Evolutionary conservation across 371 early-diverging fungal species (phyloP).

Genomic region (Mortierella sp.): DNA sequence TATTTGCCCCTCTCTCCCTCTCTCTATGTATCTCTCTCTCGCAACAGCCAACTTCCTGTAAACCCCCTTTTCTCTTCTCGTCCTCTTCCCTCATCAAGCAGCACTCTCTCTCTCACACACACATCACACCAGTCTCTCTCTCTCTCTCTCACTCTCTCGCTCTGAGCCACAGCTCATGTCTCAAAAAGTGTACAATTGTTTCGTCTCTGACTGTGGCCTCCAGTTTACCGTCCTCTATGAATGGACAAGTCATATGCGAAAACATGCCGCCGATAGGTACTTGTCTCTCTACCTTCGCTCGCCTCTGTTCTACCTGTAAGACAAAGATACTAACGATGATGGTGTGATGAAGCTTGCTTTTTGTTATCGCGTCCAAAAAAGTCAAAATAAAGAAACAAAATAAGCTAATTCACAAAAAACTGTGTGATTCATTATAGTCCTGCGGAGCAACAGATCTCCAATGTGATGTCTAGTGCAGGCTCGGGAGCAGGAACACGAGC

Average conservation of each 20-base stretch:
- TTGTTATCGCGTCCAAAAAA: no score
- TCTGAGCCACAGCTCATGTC: neutral
- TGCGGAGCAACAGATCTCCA: no score
- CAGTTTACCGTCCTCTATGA: constrained; percentile 32
- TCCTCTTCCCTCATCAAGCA: neutral
- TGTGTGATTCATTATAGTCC: no score
- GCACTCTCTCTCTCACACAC: neutral
- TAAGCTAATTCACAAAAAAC: no score
- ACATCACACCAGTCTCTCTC: neutral
- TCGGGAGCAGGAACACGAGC: neutral
- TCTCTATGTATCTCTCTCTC: neutral
- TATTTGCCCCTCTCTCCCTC: no score
- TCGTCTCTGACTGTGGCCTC: constrained; percentile 17
- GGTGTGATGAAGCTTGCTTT: no score
- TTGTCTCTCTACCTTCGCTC: no score
- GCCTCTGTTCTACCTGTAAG: no score
- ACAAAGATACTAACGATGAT: no score
- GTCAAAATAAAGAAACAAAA: no score
- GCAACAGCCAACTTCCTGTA: neutral
- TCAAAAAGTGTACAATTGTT: constrained; percentile 10
- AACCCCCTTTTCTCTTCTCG: neutral
- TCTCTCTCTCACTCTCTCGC: neutral
- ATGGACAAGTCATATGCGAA: constrained; percentile 34
- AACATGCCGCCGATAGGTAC: constrained; percentile 17
- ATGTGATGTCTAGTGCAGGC: neutral